Evolutionary conservation across 164 flowering plant genomes (phyloP).

Genomic region (Magnolia changhungtana): DNA sequence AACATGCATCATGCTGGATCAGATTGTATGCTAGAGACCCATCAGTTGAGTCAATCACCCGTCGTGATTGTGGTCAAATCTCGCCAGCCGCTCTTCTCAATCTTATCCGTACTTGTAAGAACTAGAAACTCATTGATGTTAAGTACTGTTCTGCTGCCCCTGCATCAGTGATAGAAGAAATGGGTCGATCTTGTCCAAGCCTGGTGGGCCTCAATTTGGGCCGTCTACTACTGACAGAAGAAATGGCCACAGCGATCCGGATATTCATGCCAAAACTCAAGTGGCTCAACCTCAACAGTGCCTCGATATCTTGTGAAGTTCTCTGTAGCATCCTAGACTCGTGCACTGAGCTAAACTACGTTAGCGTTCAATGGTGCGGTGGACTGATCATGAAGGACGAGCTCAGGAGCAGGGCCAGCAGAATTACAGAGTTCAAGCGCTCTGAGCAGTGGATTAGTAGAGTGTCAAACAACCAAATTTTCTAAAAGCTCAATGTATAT

Average conservation of each 20-base stretch:
- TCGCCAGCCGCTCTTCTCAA: background rate
- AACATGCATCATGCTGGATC: background rate
- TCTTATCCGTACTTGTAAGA: background rate
- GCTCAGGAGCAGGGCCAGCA: background rate
- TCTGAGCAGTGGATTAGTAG: background rate
- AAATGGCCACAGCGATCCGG: background rate
- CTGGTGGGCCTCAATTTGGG: background rate
- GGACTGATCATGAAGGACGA: background rate
- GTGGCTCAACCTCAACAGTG: constrained; percentile 1
- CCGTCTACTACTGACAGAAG: background rate
- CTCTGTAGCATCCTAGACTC: background rate
- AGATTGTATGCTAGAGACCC: background rate
- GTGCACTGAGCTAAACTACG: background rate
- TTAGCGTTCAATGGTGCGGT: background rate
- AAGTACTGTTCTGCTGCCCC: too few relatives aligned
- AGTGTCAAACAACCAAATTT: too few relatives aligned
- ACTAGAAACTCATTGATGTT: background rate
- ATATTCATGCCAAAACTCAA: background rate
- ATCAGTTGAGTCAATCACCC: background rate
- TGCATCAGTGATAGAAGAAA: background rate
- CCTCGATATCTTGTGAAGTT: background rate
- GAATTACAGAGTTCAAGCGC: background rate
- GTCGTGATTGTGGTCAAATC: background rate
- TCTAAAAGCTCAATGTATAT: too few relatives aligned
- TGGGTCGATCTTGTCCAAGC: background rate